These are phyloP conservation scores for Picochlorum sp. DNA, from an alignment of 139 green algal species.

Conservation along the genomic window DNA sequence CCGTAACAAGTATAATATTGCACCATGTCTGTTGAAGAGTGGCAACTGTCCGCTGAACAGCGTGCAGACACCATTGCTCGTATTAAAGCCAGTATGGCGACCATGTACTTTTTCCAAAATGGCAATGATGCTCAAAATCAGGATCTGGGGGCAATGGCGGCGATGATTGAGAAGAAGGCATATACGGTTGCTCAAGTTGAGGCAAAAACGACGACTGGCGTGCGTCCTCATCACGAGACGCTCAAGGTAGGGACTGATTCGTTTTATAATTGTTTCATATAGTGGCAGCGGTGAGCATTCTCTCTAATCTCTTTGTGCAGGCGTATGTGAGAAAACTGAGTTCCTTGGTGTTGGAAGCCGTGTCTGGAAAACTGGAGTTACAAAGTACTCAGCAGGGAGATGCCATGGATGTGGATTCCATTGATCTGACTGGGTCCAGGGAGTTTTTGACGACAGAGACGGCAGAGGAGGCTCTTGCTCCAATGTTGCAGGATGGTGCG, in stretches of 20 bases:
- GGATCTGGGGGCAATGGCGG: conserved; percentile 23
- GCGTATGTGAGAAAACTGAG: conserved; percentile 54
- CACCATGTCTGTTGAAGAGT: conserved; percentile 26
- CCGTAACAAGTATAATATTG: no score
- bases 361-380: conserved; percentile 16
- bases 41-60: conserved; percentile 45
- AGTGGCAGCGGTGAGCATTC: background rate
- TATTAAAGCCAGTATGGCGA: conserved; percentile 47
- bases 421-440: conserved; percentile 73
- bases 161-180: conserved; percentile 59
- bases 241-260: conserved; percentile 15
- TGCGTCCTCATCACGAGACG: conserved; percentile 33
- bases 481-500: conserved; percentile 52
- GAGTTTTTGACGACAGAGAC: conserved; percentile 76
- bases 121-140: conserved; percentile 35
- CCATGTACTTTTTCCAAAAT: conserved; percentile 48
- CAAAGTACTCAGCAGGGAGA: background rate
- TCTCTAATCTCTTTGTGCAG: background rate
- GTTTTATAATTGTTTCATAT: background rate
- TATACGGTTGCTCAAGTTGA: conserved; percentile 73
- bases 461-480: conserved; percentile 52
- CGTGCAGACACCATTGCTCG: conserved; percentile 46
- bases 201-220: conserved; percentile 65
- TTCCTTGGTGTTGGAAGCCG: conserved; percentile 52
- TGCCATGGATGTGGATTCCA: background rate